phyloP scores from a whole-genome alignment of 2,329 filamentous ascomycete species.

The Fusarium goolgardi region DNA sequence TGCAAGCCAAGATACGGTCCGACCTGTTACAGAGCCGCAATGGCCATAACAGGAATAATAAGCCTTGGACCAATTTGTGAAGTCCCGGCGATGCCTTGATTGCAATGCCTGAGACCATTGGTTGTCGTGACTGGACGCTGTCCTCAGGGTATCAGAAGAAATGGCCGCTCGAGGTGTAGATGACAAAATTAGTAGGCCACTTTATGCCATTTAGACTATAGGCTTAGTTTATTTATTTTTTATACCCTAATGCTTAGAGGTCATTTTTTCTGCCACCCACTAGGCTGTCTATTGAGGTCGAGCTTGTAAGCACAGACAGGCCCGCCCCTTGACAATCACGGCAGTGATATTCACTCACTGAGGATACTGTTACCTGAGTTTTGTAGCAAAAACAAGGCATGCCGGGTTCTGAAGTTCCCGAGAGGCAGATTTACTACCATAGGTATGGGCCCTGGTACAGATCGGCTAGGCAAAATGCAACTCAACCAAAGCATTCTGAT shows the following conservation, averaged over 20 bases:
- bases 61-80: not conserved
- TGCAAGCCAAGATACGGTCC: slow-evolving; percentile 5
- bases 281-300: not conserved
- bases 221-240: no score
- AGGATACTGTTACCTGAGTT: not conserved
- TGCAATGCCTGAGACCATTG: not conserved
- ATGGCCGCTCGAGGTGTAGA: no score
- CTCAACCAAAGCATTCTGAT: not conserved
- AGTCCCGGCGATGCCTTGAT: not conserved
- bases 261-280: no score
- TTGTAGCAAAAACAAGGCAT: not conserved
- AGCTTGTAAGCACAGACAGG: not conserved
- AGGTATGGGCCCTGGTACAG: not conserved
- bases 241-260: no score
- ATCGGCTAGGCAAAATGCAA: not conserved
- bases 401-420: not conserved
- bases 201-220: no score
- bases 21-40: slow-evolving; percentile 5
- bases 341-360: not conserved
- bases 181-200: no score
- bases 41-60: not conserved
- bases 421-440: not conserved
- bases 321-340: not conserved
- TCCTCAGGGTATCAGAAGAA: no score
- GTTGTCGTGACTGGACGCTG: not conserved